Percentiles rank a stretch among this genome's conserved stretches.
Conservation (phyloP, 305 asterid species). For the Fraxinus angustifolia region DNA sequence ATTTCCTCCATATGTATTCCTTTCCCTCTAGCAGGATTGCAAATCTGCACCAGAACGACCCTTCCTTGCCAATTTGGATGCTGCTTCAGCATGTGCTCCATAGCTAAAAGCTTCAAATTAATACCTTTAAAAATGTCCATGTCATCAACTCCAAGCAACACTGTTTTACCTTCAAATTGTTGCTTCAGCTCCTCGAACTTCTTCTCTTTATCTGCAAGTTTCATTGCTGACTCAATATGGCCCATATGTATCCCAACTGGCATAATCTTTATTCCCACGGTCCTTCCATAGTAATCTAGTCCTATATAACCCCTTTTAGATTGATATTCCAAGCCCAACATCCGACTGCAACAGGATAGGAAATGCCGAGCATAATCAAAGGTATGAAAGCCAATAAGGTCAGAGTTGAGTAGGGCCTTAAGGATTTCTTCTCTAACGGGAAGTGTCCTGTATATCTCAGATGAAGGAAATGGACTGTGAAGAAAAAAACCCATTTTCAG, state of each 20-base stretch:
- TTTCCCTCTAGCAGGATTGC: constrained; percentile 81
- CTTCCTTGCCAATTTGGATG: constrained; percentile 82
- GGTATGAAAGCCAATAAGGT: constrained; percentile 90
- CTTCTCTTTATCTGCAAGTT: constrained; percentile 60
- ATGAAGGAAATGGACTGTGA: constrained; percentile 90
- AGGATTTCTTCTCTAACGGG: constrained; percentile 93
- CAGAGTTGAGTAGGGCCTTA: constrained; percentile 77
- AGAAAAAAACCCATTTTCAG: constrained; percentile 89
- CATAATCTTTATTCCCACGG: constrained; percentile 90
- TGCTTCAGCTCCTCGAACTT: constrained; percentile 58
- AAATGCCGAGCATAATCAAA: constrained; percentile 92
- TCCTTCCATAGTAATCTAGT: constrained; percentile 82
- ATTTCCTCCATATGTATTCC: constrained; percentile 75
- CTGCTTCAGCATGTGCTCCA: constrained; percentile 83
- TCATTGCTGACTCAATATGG: constrained; percentile 73
- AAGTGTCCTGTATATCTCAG: constrained; percentile 87
- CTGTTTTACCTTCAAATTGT: constrained; percentile 72
- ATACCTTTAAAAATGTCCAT: constrained; percentile 93
- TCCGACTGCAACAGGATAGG: constrained; percentile 88
- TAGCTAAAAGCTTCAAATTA: constrained; percentile 83
- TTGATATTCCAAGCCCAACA: constrained; percentile 89
- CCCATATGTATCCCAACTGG: constrained; percentile 96
- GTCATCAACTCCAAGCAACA: constrained; percentile 85
- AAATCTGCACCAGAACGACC: constrained; percentile 83
- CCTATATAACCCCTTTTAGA: constrained; percentile 94